Evolutionary conservation across 768 basidiomycete genomes (phyloP).

Genomic region (Leucosporidium scottii): DNA sequence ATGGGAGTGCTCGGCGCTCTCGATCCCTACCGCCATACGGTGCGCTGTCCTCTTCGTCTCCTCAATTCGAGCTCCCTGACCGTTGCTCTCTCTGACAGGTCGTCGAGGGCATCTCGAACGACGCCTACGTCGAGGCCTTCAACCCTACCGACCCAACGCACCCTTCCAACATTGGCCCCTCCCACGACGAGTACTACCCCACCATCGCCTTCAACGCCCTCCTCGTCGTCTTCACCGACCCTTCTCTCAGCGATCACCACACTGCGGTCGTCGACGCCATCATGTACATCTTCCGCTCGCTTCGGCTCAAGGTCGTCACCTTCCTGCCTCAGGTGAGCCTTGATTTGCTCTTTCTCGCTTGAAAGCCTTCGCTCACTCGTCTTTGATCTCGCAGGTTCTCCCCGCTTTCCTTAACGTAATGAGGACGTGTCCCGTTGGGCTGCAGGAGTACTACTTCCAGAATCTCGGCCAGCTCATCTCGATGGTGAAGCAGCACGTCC

Average conservation of each 20-base stretch:
- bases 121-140: slow-evolving; percentile 58
- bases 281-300: slow-evolving; percentile 98
- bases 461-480: slow-evolving; percentile 90
- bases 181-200: slow-evolving; percentile 86
- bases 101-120: slow-evolving; percentile 49
- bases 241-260: slow-evolving; percentile 74
- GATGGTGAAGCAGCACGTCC: slow-evolving; percentile 94
- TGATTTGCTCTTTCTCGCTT: background rate
- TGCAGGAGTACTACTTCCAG: slow-evolving; percentile 89
- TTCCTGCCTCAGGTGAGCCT: slow-evolving; percentile 87
- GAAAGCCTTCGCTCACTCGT: background rate
- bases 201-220: slow-evolving; percentile 86
- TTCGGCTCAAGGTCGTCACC: slow-evolving; percentile 89
- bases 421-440: slow-evolving; percentile 61
- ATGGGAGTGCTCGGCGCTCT: slow-evolving; percentile 92
- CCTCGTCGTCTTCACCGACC: slow-evolving; percentile 78
- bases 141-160: slow-evolving; percentile 44
- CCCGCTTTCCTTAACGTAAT: slow-evolving; percentile 90
- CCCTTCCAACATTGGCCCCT: slow-evolving; percentile 40
- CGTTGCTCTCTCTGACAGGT: slow-evolving; percentile 28
- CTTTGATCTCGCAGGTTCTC: slow-evolving; percentile 53
- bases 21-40: slow-evolving; percentile 92
- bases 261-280: slow-evolving; percentile 94
- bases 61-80: slow-evolving; percentile 41
- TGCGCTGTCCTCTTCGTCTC: slow-evolving; percentile 41